Conservation (phyloP, 257 asterid genomes). For the Echium plantagineum region DNA sequence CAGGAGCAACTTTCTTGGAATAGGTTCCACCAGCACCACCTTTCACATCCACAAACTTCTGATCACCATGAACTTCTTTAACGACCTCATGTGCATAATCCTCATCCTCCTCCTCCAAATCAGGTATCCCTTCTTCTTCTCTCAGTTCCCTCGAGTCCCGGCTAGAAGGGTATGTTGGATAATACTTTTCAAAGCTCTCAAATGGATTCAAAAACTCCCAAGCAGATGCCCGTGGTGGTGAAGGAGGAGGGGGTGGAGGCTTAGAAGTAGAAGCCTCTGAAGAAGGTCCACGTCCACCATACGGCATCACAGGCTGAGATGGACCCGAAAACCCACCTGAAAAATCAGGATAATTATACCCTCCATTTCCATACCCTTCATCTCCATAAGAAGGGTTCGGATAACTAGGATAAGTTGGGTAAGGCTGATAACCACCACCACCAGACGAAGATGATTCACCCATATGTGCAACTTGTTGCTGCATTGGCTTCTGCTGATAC, state of each 20-base stretch:
- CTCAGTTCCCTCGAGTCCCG: conserved; percentile 76
- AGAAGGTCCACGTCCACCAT: conserved; percentile 29
- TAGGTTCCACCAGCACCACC: conserved; percentile 14
- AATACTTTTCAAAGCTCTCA: conserved; percentile 55
- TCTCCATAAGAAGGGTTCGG: conserved; percentile 11
- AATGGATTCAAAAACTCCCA: conserved; percentile 96
- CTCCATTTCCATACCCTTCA: no score
- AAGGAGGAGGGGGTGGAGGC: conserved; percentile 71
- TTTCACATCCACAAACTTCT: conserved; percentile 36
- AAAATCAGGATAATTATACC: conserved; percentile 21
- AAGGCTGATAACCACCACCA: conserved; percentile 12
- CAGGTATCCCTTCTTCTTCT: conserved; percentile 97
- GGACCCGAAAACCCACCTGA: conserved; percentile 33
- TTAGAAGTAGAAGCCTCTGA: conserved; percentile 38
- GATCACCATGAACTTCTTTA: conserved; percentile 76
- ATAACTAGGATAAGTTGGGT: conserved; percentile 26
- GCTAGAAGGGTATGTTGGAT: conserved; percentile 57
- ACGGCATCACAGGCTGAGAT: not conserved
- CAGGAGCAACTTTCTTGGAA: conserved; percentile 28
- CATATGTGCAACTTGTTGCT: conserved; percentile 50
- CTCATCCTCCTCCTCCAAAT: conserved; percentile 88
- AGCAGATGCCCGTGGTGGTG: conserved; percentile 68
- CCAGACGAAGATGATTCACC: conserved; percentile 44
- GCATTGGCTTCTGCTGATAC: conserved; percentile 66
- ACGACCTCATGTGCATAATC: conserved; percentile 57